Evolutionary conservation across 345 rosid species (phyloP), one percentile per base, ranked within the genome.

Genomic region (Mercurialis annua): DNA sequence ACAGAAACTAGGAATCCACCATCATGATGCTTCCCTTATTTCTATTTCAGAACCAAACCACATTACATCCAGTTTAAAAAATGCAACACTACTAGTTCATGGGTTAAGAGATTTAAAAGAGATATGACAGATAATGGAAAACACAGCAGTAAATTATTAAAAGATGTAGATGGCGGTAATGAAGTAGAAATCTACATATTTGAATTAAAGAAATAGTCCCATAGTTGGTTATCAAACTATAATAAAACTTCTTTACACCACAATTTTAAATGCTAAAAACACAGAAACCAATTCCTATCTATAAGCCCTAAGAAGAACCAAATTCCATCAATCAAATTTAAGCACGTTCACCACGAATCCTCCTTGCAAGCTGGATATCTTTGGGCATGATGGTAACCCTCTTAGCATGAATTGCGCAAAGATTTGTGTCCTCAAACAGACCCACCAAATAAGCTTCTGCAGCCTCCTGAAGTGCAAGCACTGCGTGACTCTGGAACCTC

Each of bases 401-500:
- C 49, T 59, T 59, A 23, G 64, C 64, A 59, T 59, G 64, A 40
- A 59, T 59, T 1, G 64, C 64, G 31, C 64, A 59, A 0, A 59
- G 64, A 40, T 59, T 59, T 10, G 64, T 59, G 31, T 59, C 64
- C 49, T 59, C 64, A 0, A 59, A 59, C 3, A 59, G 48, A 38
- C 64, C 64, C 11, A 59, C 64, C 31, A 59, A 31, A 23, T 59
- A 59, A 0, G 64, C 64, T 46, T 59, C 64, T 1, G 64, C 64
- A 0, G 64, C 64, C 64, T 59, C 64, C 31, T 59, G 64, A 40
- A 59, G 64, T 38, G 64, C 64, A 23, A 59, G 64, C 0, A 59
- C 64, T 2, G 64, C 64, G 26, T 59, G 64, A 11, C 64, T 59
- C 64, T 59, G 64, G 33, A 59, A 59, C 64, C 64, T 59, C 33